Conservation (phyloP, 2,329 filamentous ascomycete species). For the Phaeosphaeriaceae sp. region DNA sequence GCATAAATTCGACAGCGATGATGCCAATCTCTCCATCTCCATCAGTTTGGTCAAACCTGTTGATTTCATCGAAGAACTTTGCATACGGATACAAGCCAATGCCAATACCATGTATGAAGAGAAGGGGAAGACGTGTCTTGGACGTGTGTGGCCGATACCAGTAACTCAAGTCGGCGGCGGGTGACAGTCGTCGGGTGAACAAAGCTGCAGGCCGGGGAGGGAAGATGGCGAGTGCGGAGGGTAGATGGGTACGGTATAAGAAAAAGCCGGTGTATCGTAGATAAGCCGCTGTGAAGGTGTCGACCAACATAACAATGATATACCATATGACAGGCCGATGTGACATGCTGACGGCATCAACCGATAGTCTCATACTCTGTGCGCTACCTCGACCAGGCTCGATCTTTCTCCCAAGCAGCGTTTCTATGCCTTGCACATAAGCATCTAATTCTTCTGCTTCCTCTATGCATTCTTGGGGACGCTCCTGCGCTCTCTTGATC, state of each 20-base stretch:
- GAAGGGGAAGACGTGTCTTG: slow-evolving; percentile 62
- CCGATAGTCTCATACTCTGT: slow-evolving; percentile 65
- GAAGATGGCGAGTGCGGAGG: slow-evolving; percentile 59
- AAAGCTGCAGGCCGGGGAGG: slow-evolving; percentile 64
- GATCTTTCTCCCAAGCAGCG: slow-evolving; percentile 59
- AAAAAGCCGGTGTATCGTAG: slow-evolving; percentile 60
- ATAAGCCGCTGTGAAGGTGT: slow-evolving; percentile 49
- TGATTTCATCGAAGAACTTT: slow-evolving; percentile 62
- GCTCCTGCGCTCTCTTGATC: slow-evolving; percentile 15
- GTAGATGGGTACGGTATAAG: slow-evolving; percentile 56
- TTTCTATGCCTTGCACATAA: slow-evolving; percentile 62
- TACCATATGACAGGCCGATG: slow-evolving; percentile 72
- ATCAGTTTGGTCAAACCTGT: slow-evolving; percentile 36
- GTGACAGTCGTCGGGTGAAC: slow-evolving; percentile 55
- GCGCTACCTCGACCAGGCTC: slow-evolving; percentile 63
- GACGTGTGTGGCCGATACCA: slow-evolving; percentile 71
- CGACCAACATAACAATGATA: slow-evolving; percentile 60
- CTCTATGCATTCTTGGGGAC: slow-evolving; percentile 24
- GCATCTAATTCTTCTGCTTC: slow-evolving; percentile 61
- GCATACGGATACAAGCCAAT: slow-evolving; percentile 70
- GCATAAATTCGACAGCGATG: slow-evolving; percentile 69
- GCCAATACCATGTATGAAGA: slow-evolving; percentile 76
- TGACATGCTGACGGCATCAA: slow-evolving; percentile 67
- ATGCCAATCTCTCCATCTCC: slow-evolving; percentile 63
- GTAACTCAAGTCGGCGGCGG: slow-evolving; percentile 62